A percentile compares a stretch with the other conserved stretches of the same genome.
phyloP scores from a whole-genome alignment of 2,329 filamentous ascomycete genomes.

The Bipolaris sorokiniana region DNA sequence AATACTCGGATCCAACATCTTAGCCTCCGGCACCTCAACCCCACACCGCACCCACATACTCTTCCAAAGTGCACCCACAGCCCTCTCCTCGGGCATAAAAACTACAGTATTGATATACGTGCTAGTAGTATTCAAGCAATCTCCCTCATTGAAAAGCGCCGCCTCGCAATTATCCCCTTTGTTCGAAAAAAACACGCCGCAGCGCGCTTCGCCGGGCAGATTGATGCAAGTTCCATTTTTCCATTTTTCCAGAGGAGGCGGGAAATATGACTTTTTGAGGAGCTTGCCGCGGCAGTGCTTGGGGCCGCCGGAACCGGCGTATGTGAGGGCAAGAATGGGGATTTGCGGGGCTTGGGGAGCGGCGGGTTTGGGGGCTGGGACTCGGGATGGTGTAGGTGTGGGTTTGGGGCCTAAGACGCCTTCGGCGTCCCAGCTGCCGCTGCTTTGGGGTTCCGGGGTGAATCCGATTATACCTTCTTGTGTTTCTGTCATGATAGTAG shows the following conservation, averaged over 20 bases:
- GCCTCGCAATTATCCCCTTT: conserved; percentile 47
- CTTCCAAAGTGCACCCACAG: conserved; percentile 42
- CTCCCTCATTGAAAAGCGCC: conserved; percentile 38
- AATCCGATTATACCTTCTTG: conserved; percentile 36
- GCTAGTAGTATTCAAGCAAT: conserved; percentile 37
- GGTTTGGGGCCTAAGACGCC: conserved; percentile 32
- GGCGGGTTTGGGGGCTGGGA: conserved; percentile 11
- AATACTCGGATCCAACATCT: conserved; percentile 37
- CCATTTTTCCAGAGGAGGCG: conserved; percentile 32
- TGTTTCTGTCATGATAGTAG: conserved; percentile 23
- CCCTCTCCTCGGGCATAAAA: conserved; percentile 45
- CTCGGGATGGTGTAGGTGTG: conserved; percentile 15
- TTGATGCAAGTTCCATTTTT: conserved; percentile 43
- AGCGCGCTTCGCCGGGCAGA: conserved; percentile 40
- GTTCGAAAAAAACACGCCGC: conserved; percentile 43
- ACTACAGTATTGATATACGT: conserved; percentile 45
- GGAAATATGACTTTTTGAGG: conserved; percentile 33
- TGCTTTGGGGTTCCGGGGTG: conserved; percentile 23
- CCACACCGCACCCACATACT: conserved; percentile 47
- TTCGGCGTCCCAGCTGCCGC: conserved; percentile 26
- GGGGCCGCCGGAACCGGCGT: conserved; percentile 41
- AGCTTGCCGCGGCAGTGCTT: conserved; percentile 46
- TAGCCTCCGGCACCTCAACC: conserved; percentile 37
- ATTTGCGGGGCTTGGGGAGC: conserved; percentile 21
- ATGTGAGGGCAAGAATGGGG: conserved; percentile 43